Conservation (phyloP, 306 rosid species). For the Rosa chinensis region DNA sequence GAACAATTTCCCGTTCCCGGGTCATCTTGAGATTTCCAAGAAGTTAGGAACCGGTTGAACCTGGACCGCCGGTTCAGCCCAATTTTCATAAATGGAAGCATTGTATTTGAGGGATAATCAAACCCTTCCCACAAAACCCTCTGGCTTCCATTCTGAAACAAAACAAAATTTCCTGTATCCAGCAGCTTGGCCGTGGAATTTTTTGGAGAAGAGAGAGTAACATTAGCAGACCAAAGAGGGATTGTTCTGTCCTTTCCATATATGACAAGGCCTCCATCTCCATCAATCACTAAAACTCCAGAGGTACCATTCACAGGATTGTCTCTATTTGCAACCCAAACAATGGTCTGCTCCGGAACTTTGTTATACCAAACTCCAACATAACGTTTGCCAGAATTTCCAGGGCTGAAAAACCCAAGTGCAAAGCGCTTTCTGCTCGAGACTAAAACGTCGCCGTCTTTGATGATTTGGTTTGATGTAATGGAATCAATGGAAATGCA, state of each 20-base stretch:
- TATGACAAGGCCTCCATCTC: constrained; percentile 21
- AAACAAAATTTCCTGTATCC: constrained; percentile 26
- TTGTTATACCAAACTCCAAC: constrained; percentile 59
- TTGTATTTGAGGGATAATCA: constrained; percentile 37
- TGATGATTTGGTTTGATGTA: constrained; percentile 27
- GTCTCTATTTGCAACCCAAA: constrained; percentile 74
- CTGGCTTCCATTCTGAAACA: neutral
- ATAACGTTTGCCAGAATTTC: constrained; percentile 29
- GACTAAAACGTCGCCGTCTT: constrained; percentile 54
- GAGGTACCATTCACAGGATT: constrained; percentile 34
- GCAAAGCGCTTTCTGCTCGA: constrained; percentile 45
- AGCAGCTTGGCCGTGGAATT: constrained; percentile 25
- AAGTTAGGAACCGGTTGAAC: constrained; percentile 13
- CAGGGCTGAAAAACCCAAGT: constrained; percentile 60
- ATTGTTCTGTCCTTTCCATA: neutral
- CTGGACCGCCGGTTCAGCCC: constrained; percentile 20
- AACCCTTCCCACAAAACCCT: constrained; percentile 49
- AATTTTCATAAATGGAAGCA: constrained; percentile 39
- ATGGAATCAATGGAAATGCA: constrained; percentile 23
- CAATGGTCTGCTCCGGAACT: constrained; percentile 31
- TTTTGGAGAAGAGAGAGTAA: neutral
- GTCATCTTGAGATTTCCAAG: constrained; percentile 38
- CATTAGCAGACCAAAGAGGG: constrained; percentile 23
- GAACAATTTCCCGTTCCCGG: constrained; percentile 44
- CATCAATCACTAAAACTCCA: constrained; percentile 20